Evolutionary conservation across 1,139 yeast genomes (phyloP).

Genomic region (Geotrichum aggregatum): DNA sequence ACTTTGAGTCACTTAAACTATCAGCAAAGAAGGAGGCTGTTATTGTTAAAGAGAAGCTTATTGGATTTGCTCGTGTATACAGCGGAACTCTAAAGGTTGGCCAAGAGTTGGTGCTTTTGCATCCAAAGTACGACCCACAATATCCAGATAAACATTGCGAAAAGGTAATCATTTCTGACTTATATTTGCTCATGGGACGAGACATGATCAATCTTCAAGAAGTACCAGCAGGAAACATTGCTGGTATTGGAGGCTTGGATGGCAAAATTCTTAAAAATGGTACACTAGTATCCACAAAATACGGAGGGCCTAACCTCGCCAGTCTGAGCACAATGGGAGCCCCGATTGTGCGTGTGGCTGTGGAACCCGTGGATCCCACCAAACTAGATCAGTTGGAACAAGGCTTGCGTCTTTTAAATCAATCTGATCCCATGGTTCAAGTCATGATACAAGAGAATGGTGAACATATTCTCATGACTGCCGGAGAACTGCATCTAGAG

Average conservation of each 20-base stretch:
- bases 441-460: constrained; percentile 83
- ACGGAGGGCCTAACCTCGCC: constrained; percentile 63
- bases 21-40: constrained; percentile 40
- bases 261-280: constrained; percentile 81
- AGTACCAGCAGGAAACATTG: constrained; percentile 94
- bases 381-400: constrained; percentile 69
- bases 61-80: constrained; percentile 85
- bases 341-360: constrained; percentile 90
- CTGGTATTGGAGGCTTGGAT: constrained; percentile 89
- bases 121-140: constrained; percentile 81
- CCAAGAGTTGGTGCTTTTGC: constrained; percentile 67
- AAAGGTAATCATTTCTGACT: constrained; percentile 54
- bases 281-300: constrained; percentile 54
- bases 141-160: constrained; percentile 57
- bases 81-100: constrained; percentile 79
- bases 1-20: constrained; percentile 28
- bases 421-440: constrained; percentile 91
- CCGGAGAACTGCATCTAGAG: constrained; percentile 93
- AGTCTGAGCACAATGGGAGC: constrained; percentile 63
- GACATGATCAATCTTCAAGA: constrained; percentile 71
- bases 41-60: constrained; percentile 42
- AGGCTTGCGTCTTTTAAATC: constrained; percentile 74
- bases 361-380: constrained; percentile 86
- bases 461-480: constrained; percentile 85
- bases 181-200: constrained; percentile 87